Evolutionary conservation across 2,329 filamentous ascomycete genomes (phyloP).

Genomic region (Fusarium papillatum): DNA sequence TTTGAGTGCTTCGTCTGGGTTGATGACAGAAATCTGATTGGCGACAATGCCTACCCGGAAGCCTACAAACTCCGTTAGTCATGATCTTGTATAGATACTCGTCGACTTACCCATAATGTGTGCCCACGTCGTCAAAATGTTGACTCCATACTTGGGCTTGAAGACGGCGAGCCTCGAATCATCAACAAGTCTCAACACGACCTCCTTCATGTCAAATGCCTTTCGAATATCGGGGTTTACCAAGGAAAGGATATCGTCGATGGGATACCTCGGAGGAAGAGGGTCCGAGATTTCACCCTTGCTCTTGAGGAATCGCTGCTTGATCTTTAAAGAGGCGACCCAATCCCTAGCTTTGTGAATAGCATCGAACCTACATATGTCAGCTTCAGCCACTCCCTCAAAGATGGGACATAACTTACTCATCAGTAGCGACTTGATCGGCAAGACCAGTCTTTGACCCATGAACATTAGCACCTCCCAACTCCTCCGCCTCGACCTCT

Average conservation of each 20-base stretch:
- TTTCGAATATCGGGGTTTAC: slow-evolving; percentile 53
- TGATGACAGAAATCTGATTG: background rate
- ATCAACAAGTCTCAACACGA: slow-evolving; percentile 56
- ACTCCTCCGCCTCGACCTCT: background rate
- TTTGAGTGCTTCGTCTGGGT: background rate
- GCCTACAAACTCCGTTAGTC: background rate
- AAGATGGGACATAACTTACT: background rate
- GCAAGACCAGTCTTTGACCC: background rate
- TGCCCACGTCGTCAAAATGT: slow-evolving; percentile 54
- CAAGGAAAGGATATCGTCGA: slow-evolving; percentile 52
- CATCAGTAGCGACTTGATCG: background rate
- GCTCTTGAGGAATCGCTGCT: background rate
- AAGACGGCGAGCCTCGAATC: slow-evolving; percentile 54
- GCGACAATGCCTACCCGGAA: background rate
- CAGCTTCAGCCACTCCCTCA: background rate
- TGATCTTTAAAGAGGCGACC: background rate
- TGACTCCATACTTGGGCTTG: slow-evolving; percentile 56
- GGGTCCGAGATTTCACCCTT: slow-evolving; percentile 10
- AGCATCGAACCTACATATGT: background rate
- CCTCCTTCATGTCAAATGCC: slow-evolving; percentile 48
- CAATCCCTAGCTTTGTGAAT: background rate
- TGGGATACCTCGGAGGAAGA: slow-evolving; percentile 45
- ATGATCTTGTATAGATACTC: background rate
- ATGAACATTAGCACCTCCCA: background rate
- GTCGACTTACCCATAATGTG: slow-evolving; percentile 42